A percentile compares a stretch with the other conserved stretches of the same genome.
These are phyloP conservation scores for Alnus glutinosa DNA, from an alignment of 306 rosid genomes.

Conservation along the genomic window DNA sequence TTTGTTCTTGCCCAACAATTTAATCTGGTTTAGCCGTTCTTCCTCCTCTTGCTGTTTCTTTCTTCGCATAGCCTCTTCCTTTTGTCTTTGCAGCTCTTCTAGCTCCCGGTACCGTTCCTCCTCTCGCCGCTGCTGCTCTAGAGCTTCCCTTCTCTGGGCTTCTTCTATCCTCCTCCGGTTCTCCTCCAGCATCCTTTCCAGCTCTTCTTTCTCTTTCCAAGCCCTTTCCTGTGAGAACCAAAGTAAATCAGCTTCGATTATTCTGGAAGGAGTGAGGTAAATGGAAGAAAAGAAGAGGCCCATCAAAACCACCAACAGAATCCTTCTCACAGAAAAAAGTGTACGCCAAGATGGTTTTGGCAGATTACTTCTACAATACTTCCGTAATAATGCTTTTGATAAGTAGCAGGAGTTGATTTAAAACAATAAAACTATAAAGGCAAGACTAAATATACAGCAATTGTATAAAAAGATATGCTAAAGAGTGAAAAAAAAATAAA, in stretches of 20 bases:
- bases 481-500: no score
- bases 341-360: neutral
- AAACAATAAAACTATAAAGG: neutral
- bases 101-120: slow-evolving; percentile 93
- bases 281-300: neutral
- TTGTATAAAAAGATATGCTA: no score
- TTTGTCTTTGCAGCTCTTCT: slow-evolving; percentile 97
- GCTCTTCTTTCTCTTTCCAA: slow-evolving; percentile 71
- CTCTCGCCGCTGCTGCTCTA: slow-evolving; percentile 92
- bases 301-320: neutral
- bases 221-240: slow-evolving; percentile 61
- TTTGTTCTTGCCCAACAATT: slow-evolving; percentile 92
- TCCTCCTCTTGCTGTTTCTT: slow-evolving; percentile 91
- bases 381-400: no score
- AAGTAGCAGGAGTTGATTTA: neutral
- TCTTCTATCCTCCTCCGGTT: slow-evolving; percentile 80
- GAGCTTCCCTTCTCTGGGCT: slow-evolving; percentile 86
- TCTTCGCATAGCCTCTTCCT: slow-evolving; percentile 85
- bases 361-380: neutral
- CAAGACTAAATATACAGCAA: no score
- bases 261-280: neutral
- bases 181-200: slow-evolving; percentile 87
- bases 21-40: slow-evolving; percentile 78
- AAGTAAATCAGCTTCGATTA: neutral
- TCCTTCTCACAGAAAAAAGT: neutral